These are phyloP conservation scores for Colletotrichum sp. DNA, from an alignment of 2,329 filamentous ascomycete genomes.

Conservation along the genomic window DNA sequence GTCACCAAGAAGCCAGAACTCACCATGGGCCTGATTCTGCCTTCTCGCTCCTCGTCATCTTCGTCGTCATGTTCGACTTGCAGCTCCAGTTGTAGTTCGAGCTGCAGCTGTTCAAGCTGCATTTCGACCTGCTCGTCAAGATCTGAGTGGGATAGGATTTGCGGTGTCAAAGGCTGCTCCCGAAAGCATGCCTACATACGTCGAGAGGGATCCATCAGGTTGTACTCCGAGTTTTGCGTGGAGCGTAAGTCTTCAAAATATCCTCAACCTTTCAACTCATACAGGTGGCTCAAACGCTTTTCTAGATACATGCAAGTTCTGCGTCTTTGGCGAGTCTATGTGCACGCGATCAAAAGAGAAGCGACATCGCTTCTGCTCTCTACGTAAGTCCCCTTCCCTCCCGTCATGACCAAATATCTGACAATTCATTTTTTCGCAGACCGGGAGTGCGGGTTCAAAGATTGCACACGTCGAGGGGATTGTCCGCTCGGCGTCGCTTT, in stretches of 20 bases:
- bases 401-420: neutral
- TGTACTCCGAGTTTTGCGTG: slow-evolving; percentile 17
- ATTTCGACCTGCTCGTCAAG: neutral
- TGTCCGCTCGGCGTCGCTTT: slow-evolving; percentile 1
- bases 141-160: neutral
- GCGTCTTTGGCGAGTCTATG: slow-evolving; percentile 1
- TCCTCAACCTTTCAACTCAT: neutral
- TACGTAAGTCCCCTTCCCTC: neutral
- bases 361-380: slow-evolving; percentile 3
- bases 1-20: neutral
- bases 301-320: slow-evolving; percentile 9
- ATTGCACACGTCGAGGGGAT: slow-evolving; percentile 1
- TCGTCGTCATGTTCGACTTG: neutral
- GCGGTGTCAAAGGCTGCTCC: slow-evolving; percentile 6
- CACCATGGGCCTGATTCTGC: neutral
- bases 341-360: slow-evolving; percentile 12
- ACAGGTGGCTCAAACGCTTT: neutral
- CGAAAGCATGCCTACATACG: slow-evolving; percentile 15
- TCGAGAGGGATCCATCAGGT: neutral
- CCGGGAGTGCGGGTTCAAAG: slow-evolving; percentile 1
- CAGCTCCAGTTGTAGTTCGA: neutral
- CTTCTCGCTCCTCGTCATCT: neutral
- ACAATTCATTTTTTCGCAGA: neutral
- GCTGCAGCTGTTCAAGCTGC: neutral
- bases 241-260: neutral